phyloP scores from a whole-genome alignment of 2,329 filamentous ascomycete genomes.

The Trichoderma oligosporum region DNA sequence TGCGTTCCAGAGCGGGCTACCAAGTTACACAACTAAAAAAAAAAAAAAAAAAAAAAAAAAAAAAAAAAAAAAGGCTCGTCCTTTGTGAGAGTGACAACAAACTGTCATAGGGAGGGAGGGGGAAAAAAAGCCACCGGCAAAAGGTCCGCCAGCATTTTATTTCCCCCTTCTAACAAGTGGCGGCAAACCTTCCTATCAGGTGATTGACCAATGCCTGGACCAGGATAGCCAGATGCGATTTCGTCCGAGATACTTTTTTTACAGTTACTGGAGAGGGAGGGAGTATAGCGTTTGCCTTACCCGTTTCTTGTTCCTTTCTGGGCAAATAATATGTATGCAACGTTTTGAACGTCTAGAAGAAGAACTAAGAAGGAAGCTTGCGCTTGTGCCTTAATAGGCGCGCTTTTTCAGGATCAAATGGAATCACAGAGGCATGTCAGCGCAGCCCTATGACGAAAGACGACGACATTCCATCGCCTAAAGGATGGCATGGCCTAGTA shows the following conservation, averaged over 20 bases:
- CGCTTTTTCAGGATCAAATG: not conserved
- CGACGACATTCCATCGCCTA: conserved; percentile 17
- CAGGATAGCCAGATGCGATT: conserved; percentile 11
- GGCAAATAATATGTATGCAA: conserved; percentile 17
- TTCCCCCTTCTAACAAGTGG: not conserved
- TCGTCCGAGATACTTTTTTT: conserved; percentile 16
- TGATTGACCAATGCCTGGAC: conserved; percentile 9
- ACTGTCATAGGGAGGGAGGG: not conserved
- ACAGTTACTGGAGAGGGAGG: not conserved
- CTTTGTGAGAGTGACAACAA: not conserved
- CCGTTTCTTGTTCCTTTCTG: conserved; percentile 15
- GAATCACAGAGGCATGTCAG: conserved; percentile 6
- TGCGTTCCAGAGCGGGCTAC: conserved; percentile 2
- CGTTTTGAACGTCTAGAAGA: conserved; percentile 17
- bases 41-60: not conserved
- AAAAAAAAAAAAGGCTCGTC: not conserved
- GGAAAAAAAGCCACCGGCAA: not conserved
- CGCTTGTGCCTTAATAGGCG: conserved; percentile 6
- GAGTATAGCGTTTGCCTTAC: conserved; percentile 12
- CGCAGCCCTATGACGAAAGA: conserved; percentile 30
- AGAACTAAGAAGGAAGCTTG: not conserved
- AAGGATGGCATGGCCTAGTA: not conserved
- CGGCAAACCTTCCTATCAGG: conserved; percentile 5
- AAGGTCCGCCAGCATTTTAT: not conserved
- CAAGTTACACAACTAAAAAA: too few relatives aligned